phyloP scores from a whole-genome alignment of 1,139 yeast genomes.

The Pichia sp. region DNA sequence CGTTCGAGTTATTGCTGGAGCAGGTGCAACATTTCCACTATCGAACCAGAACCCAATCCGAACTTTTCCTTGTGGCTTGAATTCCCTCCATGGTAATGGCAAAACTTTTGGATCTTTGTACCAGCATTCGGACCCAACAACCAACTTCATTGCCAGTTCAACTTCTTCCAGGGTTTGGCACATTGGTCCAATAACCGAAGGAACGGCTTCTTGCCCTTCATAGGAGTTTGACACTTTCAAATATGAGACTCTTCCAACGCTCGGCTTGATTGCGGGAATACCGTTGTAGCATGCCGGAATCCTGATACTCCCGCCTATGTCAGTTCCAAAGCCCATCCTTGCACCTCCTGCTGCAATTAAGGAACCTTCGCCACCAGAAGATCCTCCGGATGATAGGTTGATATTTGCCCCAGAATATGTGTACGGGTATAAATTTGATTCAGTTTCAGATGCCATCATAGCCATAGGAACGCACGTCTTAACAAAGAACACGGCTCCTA shows the following conservation, averaged over 20 bases:
- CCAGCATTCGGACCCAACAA: conserved; percentile 53
- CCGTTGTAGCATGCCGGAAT: conserved; percentile 52
- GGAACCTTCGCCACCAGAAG: conserved; percentile 60
- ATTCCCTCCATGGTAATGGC: conserved; percentile 43
- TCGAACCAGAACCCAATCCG: conserved; percentile 28
- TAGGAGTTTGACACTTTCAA: conserved; percentile 45
- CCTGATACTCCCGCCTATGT: conserved; percentile 58
- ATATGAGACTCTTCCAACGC: conserved; percentile 43
- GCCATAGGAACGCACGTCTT: conserved; percentile 57
- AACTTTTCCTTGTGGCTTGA: conserved; percentile 22
- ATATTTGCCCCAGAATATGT: conserved; percentile 43
- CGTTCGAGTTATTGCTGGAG: conserved; percentile 46
- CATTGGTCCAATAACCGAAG: conserved; percentile 53
- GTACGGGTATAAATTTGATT: conserved; percentile 43
- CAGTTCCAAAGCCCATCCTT: conserved; percentile 51
- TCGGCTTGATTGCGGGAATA: conserved; percentile 46
- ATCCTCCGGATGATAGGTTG: conserved; percentile 45
- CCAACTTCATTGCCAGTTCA: conserved; percentile 48
- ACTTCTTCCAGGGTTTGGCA: conserved; percentile 56
- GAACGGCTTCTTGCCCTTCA: conserved; percentile 49
- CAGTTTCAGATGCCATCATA: conserved; percentile 47
- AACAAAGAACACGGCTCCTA: conserved; percentile 34
- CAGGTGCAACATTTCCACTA: conserved; percentile 32
- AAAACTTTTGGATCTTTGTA: conserved; percentile 39
- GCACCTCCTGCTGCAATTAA: conserved; percentile 44